These are phyloP conservation scores for Cladophialophora yegresii DNA, from an alignment of 2,329 filamentous ascomycete species.

Conservation along the genomic window DNA sequence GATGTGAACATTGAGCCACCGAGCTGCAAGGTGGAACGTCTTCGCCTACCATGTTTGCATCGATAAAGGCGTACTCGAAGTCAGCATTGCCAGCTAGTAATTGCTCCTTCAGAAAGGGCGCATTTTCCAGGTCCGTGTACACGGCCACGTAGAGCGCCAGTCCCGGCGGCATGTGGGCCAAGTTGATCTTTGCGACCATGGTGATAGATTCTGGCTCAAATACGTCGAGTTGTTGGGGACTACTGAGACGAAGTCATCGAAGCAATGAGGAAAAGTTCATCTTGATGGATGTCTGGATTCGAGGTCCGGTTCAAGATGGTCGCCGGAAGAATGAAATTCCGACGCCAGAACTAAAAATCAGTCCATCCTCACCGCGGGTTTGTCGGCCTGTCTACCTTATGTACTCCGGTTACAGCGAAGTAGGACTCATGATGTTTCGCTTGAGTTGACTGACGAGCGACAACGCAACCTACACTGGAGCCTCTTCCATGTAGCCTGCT, in stretches of 20 bases:
- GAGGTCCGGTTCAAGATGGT: background rate
- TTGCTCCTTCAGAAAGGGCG: conserved; percentile 75
- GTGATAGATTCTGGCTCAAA: background rate
- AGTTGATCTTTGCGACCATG: conserved; percentile 64
- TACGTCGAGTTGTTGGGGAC: background rate
- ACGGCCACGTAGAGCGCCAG: conserved; percentile 72
- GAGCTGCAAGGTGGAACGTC: background rate
- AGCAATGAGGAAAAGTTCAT: background rate
- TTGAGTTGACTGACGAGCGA: too few relatives aligned
- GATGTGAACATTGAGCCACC: background rate
- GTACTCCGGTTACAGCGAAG: too few relatives aligned
- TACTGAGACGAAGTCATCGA: background rate
- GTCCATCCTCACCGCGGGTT: too few relatives aligned
- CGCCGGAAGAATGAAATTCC: background rate
- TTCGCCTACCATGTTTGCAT: conserved; percentile 70
- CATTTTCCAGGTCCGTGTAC: conserved; percentile 76
- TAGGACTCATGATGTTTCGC: too few relatives aligned
- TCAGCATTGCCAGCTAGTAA: conserved; percentile 79
- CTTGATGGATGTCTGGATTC: background rate
- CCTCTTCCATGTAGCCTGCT: too few relatives aligned
- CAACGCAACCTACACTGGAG: too few relatives aligned
- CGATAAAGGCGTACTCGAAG: conserved; percentile 92
- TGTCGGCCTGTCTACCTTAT: too few relatives aligned
- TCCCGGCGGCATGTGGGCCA: conserved; percentile 72
- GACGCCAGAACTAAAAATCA: too few relatives aligned